These are phyloP conservation scores for Peronospora tabacina DNA, from an alignment of 352 stramenopile species.

Conservation along the genomic window DNA sequence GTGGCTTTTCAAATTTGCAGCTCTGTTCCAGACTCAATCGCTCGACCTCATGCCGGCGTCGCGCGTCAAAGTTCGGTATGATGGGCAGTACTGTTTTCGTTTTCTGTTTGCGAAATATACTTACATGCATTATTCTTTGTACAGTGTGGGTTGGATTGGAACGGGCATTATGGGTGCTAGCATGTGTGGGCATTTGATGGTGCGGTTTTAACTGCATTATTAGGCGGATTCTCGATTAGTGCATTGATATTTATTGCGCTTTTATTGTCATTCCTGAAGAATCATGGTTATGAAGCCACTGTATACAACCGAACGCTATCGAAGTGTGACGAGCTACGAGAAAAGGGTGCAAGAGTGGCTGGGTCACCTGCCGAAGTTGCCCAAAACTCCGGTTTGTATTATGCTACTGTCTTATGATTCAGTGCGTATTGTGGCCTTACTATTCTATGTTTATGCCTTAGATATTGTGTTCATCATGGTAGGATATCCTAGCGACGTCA, in stretches of 20 bases:
- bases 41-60: slow-evolving; percentile 52
- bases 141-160: slow-evolving; percentile 80
- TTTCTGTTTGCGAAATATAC: not conserved
- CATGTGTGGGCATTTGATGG: slow-evolving; percentile 85
- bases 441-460: slow-evolving; percentile 11
- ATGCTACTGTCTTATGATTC: not conserved
- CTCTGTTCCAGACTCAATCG: slow-evolving; percentile 48
- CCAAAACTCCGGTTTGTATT: slow-evolving; percentile 46
- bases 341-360: slow-evolving; percentile 70
- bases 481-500: slow-evolving; percentile 80
- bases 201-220: slow-evolving; percentile 18
- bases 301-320: slow-evolving; percentile 80
- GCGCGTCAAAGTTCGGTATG: slow-evolving; percentile 53
- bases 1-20: slow-evolving; percentile 14
- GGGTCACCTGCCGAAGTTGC: slow-evolving; percentile 74
- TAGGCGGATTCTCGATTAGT: not conserved
- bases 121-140: not conserved
- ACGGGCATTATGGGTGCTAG: slow-evolving; percentile 84
- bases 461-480: slow-evolving; percentile 90
- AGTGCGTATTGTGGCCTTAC: not conserved
- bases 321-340: slow-evolving; percentile 70
- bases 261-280: slow-evolving; percentile 26
- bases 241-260: not conserved
- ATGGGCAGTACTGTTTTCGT: not conserved
- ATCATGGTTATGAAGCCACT: slow-evolving; percentile 77